Base-by-base conservation (phyloP, 176 grass and related monocot species). In the Tillandsia fasciculata region DNA sequence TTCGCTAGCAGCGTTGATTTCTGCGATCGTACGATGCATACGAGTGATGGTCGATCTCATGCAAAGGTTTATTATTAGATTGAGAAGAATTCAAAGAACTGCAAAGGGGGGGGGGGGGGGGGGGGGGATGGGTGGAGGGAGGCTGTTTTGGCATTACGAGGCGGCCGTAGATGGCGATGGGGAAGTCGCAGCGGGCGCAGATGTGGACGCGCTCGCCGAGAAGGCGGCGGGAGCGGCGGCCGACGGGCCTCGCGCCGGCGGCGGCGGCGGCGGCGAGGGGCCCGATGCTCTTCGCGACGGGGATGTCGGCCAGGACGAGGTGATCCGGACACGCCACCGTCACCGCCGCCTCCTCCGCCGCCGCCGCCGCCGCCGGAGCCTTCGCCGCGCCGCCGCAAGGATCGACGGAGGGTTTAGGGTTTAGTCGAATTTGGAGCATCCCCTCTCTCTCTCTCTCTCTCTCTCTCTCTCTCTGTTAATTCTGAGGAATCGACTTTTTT, bases 191-290 rank as follows among this genome's bases (percentile, higher is more conserved):
- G 70, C 86, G 81, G 48, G 75, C 86, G 78, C 90, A 95, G 71
- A 90, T 90, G 77, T 95, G 91, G 66, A 95, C 91, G 59, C 87
- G 83, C 76, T 95, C 86, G 10, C 91, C 91, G n/a, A 95, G 81
- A 1, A 80, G 87, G 0, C 91, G 83, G 26, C 91, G 83, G 11
- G 91, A 95, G 75, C 87, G 87, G 2, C 81, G 83, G n/a, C 91
- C 91, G 69, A 95, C 83, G 26, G 81, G 63, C 3, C 90, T 86
- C 17, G 83, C 50, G 3, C 81, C 78, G 9, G 87, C 71, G 49
- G 66, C 68, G 68, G 90, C 68, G 68, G 90, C 86, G 18, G 83
- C 80, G 2, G 86, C 89, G 29, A 94, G 78, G 65, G 83, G 78
- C 68, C 86, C 90, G 49, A 94, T 64, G 72, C 90, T 90, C 90